A percentile compares a stretch with the other conserved stretches of the same genome.
Conservation (phyloP, 371 early-diverging fungal genomes). For the Syncephalastrum monosporum region DNA sequence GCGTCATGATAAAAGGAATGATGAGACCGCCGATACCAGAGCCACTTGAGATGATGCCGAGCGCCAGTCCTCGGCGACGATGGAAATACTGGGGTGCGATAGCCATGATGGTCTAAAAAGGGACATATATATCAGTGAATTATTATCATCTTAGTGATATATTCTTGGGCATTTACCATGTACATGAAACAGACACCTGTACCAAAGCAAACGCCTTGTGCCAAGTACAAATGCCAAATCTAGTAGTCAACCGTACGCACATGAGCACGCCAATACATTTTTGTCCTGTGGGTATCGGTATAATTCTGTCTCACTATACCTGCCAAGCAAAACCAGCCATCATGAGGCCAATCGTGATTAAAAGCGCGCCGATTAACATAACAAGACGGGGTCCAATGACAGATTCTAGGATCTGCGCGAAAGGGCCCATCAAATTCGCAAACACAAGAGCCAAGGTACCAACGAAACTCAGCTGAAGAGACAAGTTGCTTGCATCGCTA, state of each 20-base stretch:
- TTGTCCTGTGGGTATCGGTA: background rate
- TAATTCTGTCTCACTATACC: slow-evolving; percentile 3
- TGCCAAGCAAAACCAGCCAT: slow-evolving; percentile 31
- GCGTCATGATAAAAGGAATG: slow-evolving; percentile 58
- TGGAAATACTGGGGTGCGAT: slow-evolving; percentile 68
- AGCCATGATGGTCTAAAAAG: slow-evolving; percentile 22
- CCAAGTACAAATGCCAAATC: slow-evolving; percentile 59
- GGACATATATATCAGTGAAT: background rate
- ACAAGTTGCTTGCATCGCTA: slow-evolving; percentile 9
- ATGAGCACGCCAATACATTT: background rate
- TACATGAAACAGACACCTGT: slow-evolving; percentile 8
- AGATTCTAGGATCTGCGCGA: slow-evolving; percentile 24
- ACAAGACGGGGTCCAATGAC: slow-evolving; percentile 21
- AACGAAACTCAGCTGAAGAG: slow-evolving; percentile 26
- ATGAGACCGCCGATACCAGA: slow-evolving; percentile 74
- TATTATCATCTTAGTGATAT: background rate
- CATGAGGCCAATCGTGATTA: slow-evolving; percentile 23
- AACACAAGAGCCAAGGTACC: slow-evolving; percentile 33
- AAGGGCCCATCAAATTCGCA: slow-evolving; percentile 30
- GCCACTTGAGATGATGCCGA: slow-evolving; percentile 69
- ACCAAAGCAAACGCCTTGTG: slow-evolving; percentile 49
- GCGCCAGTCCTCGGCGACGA: slow-evolving; percentile 60
- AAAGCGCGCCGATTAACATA: slow-evolving; percentile 20
- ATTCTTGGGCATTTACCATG: slow-evolving; percentile 3
- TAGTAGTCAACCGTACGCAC: slow-evolving; percentile 8